Evolutionary conservation across 305 asterid genomes (phyloP).

Genomic region (Solanum hybrid): DNA sequence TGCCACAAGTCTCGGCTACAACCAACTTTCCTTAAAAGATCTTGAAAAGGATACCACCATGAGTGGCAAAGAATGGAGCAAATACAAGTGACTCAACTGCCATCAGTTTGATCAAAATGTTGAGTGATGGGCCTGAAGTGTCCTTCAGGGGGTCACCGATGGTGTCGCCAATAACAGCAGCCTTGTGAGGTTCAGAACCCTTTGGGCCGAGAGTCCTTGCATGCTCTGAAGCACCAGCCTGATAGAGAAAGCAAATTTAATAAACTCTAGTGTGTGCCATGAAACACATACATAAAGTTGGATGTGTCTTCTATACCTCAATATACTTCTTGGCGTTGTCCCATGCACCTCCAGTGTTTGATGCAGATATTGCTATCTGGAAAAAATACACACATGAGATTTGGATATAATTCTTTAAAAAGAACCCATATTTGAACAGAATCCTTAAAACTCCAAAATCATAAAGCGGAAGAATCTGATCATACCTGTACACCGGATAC

Average conservation of each 20-base stretch:
- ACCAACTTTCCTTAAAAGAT: constrained; percentile 18
- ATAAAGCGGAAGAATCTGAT: not conserved
- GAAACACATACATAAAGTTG: too few species aligned
- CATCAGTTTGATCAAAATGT: constrained; percentile 91
- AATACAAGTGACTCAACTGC: constrained; percentile 90
- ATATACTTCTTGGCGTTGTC: constrained; percentile 90
- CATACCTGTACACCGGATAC: constrained; percentile 89
- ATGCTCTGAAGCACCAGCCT: constrained; percentile 96
- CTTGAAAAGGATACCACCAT: constrained; percentile 81
- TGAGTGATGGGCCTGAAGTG: constrained; percentile 94
- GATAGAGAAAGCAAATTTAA: not conserved
- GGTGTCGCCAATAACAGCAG: constrained; percentile 92
- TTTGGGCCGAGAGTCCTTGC: constrained; percentile 80
- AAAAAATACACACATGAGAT: not conserved
- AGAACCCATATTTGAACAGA: not conserved
- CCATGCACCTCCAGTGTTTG: constrained; percentile 93
- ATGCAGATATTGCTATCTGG: constrained; percentile 93
- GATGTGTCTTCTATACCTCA: constrained; percentile 41
- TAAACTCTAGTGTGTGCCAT: not conserved
- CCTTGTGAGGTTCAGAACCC: constrained; percentile 92
- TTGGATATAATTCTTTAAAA: not conserved
- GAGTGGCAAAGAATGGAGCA: constrained; percentile 92
- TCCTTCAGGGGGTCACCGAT: constrained; percentile 91
- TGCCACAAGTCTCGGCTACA: not conserved
- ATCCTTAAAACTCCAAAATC: not conserved